Conservation (phyloP, 2,329 filamentous ascomycete genomes). For the Eutypella sp. region DNA sequence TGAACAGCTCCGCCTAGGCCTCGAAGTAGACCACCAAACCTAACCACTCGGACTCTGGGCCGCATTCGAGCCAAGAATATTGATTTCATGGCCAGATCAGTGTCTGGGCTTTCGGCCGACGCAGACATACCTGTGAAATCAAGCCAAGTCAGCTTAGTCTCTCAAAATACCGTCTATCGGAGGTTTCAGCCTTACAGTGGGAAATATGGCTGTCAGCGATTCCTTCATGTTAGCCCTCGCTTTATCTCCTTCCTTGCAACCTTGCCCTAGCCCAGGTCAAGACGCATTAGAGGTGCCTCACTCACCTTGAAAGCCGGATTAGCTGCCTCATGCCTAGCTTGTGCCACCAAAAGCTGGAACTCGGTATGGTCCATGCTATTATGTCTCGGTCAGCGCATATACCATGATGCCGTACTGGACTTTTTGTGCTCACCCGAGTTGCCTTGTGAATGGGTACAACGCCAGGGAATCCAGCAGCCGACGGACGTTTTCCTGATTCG, state of each 20-base stretch:
- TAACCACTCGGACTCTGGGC: no score
- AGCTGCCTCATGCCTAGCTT: slow-evolving; percentile 41
- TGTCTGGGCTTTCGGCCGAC: slow-evolving; percentile 53
- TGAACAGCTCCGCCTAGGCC: no score
- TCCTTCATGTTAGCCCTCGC: slow-evolving; percentile 12
- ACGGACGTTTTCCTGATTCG: slow-evolving; percentile 51
- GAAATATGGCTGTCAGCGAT: slow-evolving; percentile 49
- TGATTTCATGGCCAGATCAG: no score
- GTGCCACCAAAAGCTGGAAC: slow-evolving; percentile 51
- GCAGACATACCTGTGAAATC: slow-evolving; percentile 50
- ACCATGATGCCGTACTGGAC: slow-evolving; percentile 1
- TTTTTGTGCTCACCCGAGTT: slow-evolving; percentile 36
- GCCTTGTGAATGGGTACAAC: slow-evolving; percentile 51
- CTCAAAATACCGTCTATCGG: neutral
- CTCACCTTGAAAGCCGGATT: slow-evolving; percentile 54
- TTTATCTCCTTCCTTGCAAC: no score
- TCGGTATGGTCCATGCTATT: slow-evolving; percentile 54
- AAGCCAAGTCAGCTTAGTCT: slow-evolving; percentile 4
- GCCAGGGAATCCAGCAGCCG: slow-evolving; percentile 50
- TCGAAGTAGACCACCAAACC: no score
- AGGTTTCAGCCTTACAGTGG: slow-evolving; percentile 44
- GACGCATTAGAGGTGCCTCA: slow-evolving; percentile 25
- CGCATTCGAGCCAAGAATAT: no score
- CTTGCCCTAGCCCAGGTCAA: neutral
- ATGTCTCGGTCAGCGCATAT: slow-evolving; percentile 6